Evolutionary conservation across 2,329 filamentous ascomycete species (phyloP), one percentile per base, ranked within the genome.

Genomic region (Epichloe elymi): DNA sequence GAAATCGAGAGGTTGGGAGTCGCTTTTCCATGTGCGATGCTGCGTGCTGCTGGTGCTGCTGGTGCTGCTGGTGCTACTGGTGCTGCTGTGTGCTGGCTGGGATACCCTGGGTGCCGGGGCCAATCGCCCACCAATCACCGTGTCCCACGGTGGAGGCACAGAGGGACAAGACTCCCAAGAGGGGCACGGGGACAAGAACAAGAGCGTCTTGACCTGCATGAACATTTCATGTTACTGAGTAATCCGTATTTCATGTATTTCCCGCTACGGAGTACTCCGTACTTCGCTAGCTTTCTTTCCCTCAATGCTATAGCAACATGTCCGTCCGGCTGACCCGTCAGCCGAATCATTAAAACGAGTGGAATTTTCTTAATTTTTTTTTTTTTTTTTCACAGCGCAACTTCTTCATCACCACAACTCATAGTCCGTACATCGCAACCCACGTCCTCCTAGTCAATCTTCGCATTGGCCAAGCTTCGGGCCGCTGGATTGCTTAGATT

Each of bases 401-500:
- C 43, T 5, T 5, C 33, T 14, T 5, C 42, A 7, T 17, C 20
- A 17, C 46, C 36, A 39, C 15, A 20, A 17, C 46, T 49, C 39
- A 26, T 26, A 2, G 23, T 23, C 8, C 26, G 8, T 26, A 33
- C 48, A 36, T 7, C 36, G 12, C 30, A 40, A 19, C 17, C 26
- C n/a, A 33, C 35, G 3, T 8, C 20, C 47, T 48, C n/a, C 49
- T 57, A 89, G 66, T 91, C 86, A 60, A 89, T 80, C 69, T 87
- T 88, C 19, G 86, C 86, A 60, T 76, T 81, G 53, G 82, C 81
- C 42, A 91, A 72, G 60, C 77, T 80, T 55, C 76, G 76, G 48
- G 81, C 78, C 49, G 74, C 76, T 11, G 86, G 84, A 53, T 83
- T 85, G 56, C 76, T 79, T 51, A 95, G 74, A 59, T 94, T 91